Evolutionary conservation across 352 stramenopile species (phyloP), one percentile per base, ranked within the genome.

Genomic region (Globisporangium uncinulatum): DNA sequence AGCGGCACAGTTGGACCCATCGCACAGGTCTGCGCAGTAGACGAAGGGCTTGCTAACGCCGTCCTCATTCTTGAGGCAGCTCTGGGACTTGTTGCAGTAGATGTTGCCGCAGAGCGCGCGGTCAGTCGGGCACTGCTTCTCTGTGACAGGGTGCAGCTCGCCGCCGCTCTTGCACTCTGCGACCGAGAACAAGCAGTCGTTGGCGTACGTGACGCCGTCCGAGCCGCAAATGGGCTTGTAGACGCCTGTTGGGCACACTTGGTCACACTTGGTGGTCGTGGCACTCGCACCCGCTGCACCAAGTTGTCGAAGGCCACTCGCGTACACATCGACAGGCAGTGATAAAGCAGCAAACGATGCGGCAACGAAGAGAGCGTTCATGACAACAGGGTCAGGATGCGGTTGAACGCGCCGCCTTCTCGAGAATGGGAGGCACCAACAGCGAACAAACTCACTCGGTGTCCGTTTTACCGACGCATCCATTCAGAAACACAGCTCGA

Each of bases 221-320:
- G 66, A 63, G 37, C 61, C 71, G 50, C 71, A 76, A 34, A 77
- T 61, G 13, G 61, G 66, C 13, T 49, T 29, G 24, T 56, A 65
- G 5, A 39, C 34, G 1, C 53, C 45, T 17, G 56, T 24, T 4
- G 49, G 54, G 46, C 71, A 79, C 32, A 29, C 53, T 54, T 50
- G 48, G 17, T 50, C 32, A 52, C 54, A 61, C 11, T 42, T 42
- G 19, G 15, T 39, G 14, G 29, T 20, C 4, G 32, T 14, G 10
- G n/a, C 17, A 9, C 32, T 19, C 9, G n/a, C 11, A 19, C 17
- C 14, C 20, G 17, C 19, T 54, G 32, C n/a, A 32, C 9, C 17
- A 13, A 54, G 49, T 66, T 24, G 49, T 13, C 34, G 50, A 11
- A 46, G 36, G 21, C n/a, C 42, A 20, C 20, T 20, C 17, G 42